Evolutionary conservation across 768 basidiomycete genomes (phyloP), one percentile per base, ranked within the genome.

Genomic region (Kwoniella europaea): DNA sequence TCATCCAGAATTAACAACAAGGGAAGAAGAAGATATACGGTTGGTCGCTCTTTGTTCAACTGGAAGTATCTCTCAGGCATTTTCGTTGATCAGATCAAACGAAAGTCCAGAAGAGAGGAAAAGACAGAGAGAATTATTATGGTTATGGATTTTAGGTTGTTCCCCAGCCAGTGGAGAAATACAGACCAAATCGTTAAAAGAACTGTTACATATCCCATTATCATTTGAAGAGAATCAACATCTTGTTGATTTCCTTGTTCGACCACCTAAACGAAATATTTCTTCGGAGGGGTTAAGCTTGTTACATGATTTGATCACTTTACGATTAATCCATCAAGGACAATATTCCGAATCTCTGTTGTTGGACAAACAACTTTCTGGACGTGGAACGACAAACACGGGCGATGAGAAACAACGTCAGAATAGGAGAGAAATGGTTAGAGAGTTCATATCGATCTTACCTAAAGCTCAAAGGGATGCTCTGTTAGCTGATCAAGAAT

Each of bases 381-480:
- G 66, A 27, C 76, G 78, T 1, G 71, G 65, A 35, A 35, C 35
- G 35, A 35, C 35, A 35, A 7, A 35, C 6, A 35, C 35, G 35
- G 35, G 35, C 35, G 35, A 35, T n/a, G 76, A 79, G 44, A 74
- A 72, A 29, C 76, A 79, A 57, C 57, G 76, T 54, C 78, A 81
- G 46, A 68, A 71, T 29, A 44, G 80, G 7, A 55, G 80, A 27
- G 80, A 81, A 54, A 81, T 79, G 80, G 76, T 81, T 41, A 68
- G 78, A 35, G 80, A 81, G 55, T 78, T 81, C 46, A 78, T 81
- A 22, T 72, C 71, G 15, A 75, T 81, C n/a, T 66, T 81, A 29
- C 80, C 80, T 6, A 74, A 77, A 57, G 75, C 73, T 24, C 79
- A 80, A 43, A 43, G 79, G 18, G 61, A 71, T 24, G 74, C 74